phyloP scores from a whole-genome alignment of 148 eudicot species.

The Rhododendron griersonianum region DNA sequence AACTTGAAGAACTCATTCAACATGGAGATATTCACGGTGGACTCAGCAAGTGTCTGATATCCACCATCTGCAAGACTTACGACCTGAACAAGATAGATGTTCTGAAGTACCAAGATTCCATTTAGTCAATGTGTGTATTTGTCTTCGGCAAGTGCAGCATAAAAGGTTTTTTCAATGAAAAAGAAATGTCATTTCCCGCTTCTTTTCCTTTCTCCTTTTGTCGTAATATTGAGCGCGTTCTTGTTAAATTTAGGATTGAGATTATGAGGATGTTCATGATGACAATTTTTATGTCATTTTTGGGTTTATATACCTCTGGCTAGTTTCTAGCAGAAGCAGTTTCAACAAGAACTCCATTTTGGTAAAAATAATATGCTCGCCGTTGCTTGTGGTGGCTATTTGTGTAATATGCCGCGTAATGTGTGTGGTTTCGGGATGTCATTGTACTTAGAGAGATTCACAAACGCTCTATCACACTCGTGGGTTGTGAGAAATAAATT shows the following conservation, averaged over 20 bases:
- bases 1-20: constrained; percentile 54
- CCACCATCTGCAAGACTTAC: constrained; percentile 61
- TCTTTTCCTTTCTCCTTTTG: not conserved
- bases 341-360: not conserved
- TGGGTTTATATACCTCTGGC: not conserved
- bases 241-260: not conserved
- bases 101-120: constrained; percentile 47
- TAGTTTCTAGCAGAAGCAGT: not conserved
- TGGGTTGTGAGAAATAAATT: not conserved
- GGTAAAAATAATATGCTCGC: not conserved
- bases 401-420: not conserved
- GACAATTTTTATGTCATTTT: not conserved
- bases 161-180: not conserved
- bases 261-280: not conserved
- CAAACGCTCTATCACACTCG: not conserved
- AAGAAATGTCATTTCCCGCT: not conserved
- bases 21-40: constrained; percentile 38
- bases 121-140: constrained; percentile 11
- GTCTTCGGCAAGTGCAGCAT: not conserved
- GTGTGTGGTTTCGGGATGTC: not conserved
- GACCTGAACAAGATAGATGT: constrained; percentile 62
- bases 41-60: constrained; percentile 41
- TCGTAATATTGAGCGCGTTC: not conserved
- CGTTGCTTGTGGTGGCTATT: not conserved
- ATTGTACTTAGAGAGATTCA: not conserved